phyloP scores from a whole-genome alignment of 2,329 filamentous ascomycete species.

The Penicillium brasilianum region DNA sequence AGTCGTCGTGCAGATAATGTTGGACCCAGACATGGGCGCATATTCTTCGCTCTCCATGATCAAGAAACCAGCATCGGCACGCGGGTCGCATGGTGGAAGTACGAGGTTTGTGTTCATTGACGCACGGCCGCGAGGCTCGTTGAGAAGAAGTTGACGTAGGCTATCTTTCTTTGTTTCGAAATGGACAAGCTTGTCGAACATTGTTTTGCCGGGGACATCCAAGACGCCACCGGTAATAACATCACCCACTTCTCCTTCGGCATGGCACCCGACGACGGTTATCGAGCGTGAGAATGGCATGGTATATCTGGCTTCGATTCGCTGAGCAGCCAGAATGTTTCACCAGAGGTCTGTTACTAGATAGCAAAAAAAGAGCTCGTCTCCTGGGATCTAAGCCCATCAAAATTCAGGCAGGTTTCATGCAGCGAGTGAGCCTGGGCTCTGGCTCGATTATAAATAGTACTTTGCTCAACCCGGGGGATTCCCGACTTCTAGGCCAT shows the following conservation, averaged over 20 bases:
- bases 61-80: constrained; percentile 53
- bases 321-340: not conserved
- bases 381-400: not conserved
- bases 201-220: constrained; percentile 50
- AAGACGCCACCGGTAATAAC: constrained; percentile 56
- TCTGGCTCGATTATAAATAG: not conserved
- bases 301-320: not conserved
- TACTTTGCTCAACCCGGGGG: not conserved
- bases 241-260: constrained; percentile 52
- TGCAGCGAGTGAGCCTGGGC: not conserved
- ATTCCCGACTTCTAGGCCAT: not conserved
- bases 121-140: constrained; percentile 54
- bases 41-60: constrained; percentile 56
- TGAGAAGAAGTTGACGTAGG: constrained; percentile 51
- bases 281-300: constrained; percentile 32
- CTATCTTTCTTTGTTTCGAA: constrained; percentile 49
- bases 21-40: constrained; percentile 53
- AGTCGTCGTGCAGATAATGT: constrained; percentile 52
- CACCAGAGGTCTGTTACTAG: not conserved
- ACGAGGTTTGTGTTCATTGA: constrained; percentile 50
- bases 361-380: not conserved
- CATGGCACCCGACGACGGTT: constrained; percentile 32
- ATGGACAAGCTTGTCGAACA: constrained; percentile 56
- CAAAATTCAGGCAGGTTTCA: not conserved
- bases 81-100: constrained; percentile 51